Conservation (phyloP, 192 early-diverging fungal genomes). For the Umbelopsis sp. region DNA sequence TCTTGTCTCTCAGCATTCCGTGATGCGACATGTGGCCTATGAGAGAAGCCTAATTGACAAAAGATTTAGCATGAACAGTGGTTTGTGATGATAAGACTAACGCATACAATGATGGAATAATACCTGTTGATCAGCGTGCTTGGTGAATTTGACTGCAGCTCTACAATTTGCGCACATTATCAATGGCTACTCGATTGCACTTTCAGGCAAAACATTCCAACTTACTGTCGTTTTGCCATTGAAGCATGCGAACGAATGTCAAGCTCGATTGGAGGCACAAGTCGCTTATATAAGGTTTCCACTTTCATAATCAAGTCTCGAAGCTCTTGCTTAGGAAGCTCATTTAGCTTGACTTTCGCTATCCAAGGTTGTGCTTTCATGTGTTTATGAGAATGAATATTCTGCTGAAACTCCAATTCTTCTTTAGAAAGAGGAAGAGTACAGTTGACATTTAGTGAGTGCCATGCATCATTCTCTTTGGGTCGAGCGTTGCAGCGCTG, state of each 20-base stretch:
- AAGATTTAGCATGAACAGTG: not conserved
- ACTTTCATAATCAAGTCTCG: slow-evolving; percentile 32
- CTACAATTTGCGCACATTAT: slow-evolving; percentile 19
- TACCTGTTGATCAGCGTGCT: slow-evolving; percentile 58
- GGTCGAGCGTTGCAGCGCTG: slow-evolving; percentile 69
- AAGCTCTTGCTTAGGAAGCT: slow-evolving; percentile 29
- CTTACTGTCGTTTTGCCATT: not conserved
- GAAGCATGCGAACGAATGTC: slow-evolving; percentile 16
- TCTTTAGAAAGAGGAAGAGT: slow-evolving; percentile 39
- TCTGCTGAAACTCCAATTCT: slow-evolving; percentile 34
- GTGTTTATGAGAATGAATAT: slow-evolving; percentile 27
- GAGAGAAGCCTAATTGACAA: slow-evolving; percentile 64
- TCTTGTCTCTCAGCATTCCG: slow-evolving; percentile 56
- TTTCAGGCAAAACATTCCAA: not conserved
- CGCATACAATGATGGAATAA: not conserved
- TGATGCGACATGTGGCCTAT: slow-evolving; percentile 72
- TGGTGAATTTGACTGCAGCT: slow-evolving; percentile 41
- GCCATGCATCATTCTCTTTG: slow-evolving; percentile 34
- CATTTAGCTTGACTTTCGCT: slow-evolving; percentile 31
- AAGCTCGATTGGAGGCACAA: slow-evolving; percentile 21
- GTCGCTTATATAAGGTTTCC: not conserved
- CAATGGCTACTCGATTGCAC: not conserved
- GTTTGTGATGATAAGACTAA: not conserved
- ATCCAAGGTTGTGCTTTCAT: slow-evolving; percentile 43
- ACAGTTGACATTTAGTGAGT: slow-evolving; percentile 46